Evolutionary conservation across 2,329 filamentous ascomycete genomes (phyloP).

Genomic region (Colletotrichum abscissum): DNA sequence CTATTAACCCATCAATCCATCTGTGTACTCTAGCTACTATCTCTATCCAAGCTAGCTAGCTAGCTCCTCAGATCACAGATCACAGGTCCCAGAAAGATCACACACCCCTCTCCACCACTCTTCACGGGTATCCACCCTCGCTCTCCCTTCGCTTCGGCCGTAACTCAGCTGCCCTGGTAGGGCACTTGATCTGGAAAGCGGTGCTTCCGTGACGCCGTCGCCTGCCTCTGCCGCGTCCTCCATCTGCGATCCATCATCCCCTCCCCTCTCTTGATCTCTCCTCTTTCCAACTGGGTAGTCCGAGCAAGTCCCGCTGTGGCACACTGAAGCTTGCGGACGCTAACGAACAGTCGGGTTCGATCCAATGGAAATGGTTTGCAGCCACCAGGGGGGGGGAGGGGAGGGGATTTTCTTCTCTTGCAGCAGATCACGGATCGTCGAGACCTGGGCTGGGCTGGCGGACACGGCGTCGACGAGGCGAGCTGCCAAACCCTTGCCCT

Average conservation of each 20-base stretch:
- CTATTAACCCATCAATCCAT: not conserved
- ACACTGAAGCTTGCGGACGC: not conserved
- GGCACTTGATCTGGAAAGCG: not conserved
- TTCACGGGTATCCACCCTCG: not conserved
- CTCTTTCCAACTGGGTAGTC: not conserved
- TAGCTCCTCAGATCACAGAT: not conserved
- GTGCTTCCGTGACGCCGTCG: not conserved
- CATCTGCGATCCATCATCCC: not conserved
- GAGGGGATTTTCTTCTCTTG: not conserved
- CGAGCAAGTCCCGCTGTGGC: not conserved
- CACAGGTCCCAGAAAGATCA: not conserved
- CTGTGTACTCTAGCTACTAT: too few species aligned
- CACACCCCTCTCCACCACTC: not conserved
- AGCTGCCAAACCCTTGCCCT: not conserved
- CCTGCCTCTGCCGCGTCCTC: not conserved
- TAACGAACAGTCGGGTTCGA: not conserved
- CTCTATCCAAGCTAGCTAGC: not conserved
- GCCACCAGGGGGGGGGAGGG: not conserved
- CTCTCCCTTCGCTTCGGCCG: not conserved
- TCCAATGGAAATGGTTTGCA: not conserved
- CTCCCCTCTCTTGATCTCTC: too few species aligned
- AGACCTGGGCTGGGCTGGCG: not conserved
- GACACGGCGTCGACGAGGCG: not conserved
- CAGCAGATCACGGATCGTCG: not conserved
- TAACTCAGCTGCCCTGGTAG: not conserved